Evolutionary conservation across 805 yeast species (phyloP).

Genomic region (Ascoidea asiatica): DNA sequence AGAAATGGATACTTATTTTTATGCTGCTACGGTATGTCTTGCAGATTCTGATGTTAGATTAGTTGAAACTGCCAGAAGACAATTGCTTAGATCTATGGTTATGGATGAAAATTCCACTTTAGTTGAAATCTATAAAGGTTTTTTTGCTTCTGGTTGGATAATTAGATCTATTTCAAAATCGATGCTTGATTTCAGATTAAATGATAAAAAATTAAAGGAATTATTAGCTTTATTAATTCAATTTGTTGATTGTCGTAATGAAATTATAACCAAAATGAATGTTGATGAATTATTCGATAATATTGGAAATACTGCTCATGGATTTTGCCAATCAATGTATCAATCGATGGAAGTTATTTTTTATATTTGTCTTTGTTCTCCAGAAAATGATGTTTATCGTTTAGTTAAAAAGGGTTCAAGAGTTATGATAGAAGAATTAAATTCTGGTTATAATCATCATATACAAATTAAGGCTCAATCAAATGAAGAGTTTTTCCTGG

Average conservation of each 20-base stretch:
- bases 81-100: constrained; percentile 5
- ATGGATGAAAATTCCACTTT: constrained; percentile 3
- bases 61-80: constrained; percentile 7
- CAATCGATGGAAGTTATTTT: constrained; percentile 6
- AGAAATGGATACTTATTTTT: constrained; percentile 6
- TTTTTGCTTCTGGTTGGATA: constrained; percentile 4
- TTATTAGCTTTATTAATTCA: constrained; percentile 4
- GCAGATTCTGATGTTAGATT: constrained; percentile 8
- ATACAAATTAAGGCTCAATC: not conserved
- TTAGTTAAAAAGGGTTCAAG: constrained; percentile 2
- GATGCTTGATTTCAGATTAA: constrained; percentile 1
- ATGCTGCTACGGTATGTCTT: constrained; percentile 6
- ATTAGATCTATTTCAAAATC: not conserved
- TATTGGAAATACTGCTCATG: constrained; percentile 6
- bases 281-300: constrained; percentile 6
- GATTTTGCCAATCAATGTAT: not conserved
- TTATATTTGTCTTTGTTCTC: constrained; percentile 4
- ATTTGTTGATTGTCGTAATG: constrained; percentile 4
- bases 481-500: constrained; percentile 23
- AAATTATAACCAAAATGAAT: constrained; percentile 3
- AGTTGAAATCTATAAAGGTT: constrained; percentile 4
- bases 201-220: constrained; percentile 6
- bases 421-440: constrained; percentile 2
- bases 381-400: constrained; percentile 7
- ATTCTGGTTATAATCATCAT: not conserved